Percentiles rank a stretch among this genome's conserved stretches.
These are phyloP conservation scores for Vachellia pachyceras DNA, from an alignment of 306 rosid species.

Conservation along the genomic window DNA sequence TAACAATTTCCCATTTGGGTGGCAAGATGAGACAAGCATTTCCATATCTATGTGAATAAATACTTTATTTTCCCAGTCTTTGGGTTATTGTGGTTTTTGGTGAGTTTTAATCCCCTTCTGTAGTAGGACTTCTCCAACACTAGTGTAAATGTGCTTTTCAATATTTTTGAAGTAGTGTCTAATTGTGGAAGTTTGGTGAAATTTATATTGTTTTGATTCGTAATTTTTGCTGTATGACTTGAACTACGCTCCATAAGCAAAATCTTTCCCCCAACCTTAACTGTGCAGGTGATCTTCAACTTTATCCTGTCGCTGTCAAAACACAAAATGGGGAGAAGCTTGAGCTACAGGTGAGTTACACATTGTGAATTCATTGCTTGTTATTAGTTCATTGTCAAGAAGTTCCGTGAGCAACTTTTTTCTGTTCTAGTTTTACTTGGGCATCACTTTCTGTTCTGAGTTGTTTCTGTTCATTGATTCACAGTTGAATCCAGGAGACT, in stretches of 20 bases:
- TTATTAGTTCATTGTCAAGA: conserved; percentile 5
- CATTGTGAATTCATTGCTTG: conserved; percentile 25
- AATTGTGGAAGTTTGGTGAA: conserved; percentile 4
- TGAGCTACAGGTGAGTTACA: conserved; percentile 86
- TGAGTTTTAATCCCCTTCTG: neutral
- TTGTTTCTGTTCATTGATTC: conserved; percentile 35
- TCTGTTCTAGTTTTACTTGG: conserved; percentile 1
- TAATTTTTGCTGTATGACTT: conserved; percentile 22
- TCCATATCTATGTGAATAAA: neutral
- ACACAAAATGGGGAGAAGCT: conserved; percentile 92
- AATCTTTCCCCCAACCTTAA: conserved; percentile 25
- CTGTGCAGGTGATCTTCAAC: conserved; percentile 90
- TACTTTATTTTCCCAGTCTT: conserved; percentile 19
- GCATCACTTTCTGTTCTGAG: conserved; percentile 26
- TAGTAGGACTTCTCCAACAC: neutral
- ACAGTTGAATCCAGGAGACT: conserved; percentile 97
- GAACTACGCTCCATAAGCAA: conserved; percentile 27
- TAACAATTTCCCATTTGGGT: neutral
- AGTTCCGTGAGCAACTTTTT: conserved; percentile 8
- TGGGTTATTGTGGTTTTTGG: conserved; percentile 14
- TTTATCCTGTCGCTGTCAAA: conserved; percentile 86
- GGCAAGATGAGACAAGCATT: conserved; percentile 10
- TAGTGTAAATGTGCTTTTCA: neutral
- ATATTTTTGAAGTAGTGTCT: conserved; percentile 1
- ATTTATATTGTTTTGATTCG: conserved; percentile 22